Base-by-base conservation (phyloP, 805 yeast species). In the Sugiyamaella floridensis region DNA sequence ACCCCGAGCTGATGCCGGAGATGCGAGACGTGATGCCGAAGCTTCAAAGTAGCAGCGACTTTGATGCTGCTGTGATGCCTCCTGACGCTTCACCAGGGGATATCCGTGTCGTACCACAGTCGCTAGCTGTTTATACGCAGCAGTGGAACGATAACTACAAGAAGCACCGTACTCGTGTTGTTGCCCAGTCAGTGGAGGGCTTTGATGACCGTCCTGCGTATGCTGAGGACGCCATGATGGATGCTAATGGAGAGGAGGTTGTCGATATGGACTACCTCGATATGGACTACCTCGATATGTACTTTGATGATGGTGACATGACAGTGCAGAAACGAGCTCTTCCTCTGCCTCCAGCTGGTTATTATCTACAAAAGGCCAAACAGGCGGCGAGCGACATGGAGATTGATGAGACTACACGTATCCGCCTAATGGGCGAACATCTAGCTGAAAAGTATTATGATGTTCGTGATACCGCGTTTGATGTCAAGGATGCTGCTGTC, bases 101-200 rank as follows among this genome's bases (percentile, higher is more conserved):
- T n/a, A 43, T 16, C n/a, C 3, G 19, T 5, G 29, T 49, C 8
- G 14, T 48, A 19, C 55, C 57, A 9, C 48, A 44, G 26, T 54
- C 57, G 18, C 37, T 51, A 12, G 16, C 54, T 3, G 45, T 51
- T n/a, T 54, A 54, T 41, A 40, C 50, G 4, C 32, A 50, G 22
- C 19, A 37, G 9, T 54, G 56, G 56, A 51, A 54, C 22, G 45
- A 47, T 28, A 54, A 54, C 34, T 54, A 54, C 20, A 43, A 43
- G 16, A 43, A 37, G n/a, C 52, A 43, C 34, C 52, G 51, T 8
- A 32, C 37, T 32, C 12, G 37, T 32, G 37, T 32, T 11, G 37
- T 32, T 32, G 37, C 37, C 12, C 37, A 32, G 37, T 32, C 37
- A 11, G 37, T 32, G 4, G 37, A 32, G 9, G 37, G 9, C n/a